phyloP scores from a whole-genome alignment of 768 basidiomycete genomes.

The Boletales sp. region DNA sequence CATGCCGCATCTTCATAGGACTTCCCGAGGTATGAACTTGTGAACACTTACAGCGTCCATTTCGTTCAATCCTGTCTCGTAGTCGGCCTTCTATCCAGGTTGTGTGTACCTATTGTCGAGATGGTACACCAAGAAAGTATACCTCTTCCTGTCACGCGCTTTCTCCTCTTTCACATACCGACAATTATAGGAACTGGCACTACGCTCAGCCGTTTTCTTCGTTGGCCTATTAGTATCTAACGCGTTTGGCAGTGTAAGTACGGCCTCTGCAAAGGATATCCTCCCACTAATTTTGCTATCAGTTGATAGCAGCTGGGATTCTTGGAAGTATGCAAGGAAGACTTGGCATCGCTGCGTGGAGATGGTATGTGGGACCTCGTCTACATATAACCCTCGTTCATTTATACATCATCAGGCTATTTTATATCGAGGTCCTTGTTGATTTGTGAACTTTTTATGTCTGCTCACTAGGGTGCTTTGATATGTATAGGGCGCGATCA shows the following conservation, averaged over 20 bases:
- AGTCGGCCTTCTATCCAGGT: constrained; percentile 68
- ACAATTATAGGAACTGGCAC: constrained; percentile 51
- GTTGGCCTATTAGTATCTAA: constrained; percentile 57
- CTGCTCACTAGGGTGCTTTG: no score
- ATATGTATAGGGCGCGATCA: constrained; percentile 40
- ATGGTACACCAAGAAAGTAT: constrained; percentile 23
- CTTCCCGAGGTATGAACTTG: constrained; percentile 42
- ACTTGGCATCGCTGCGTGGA: constrained; percentile 65
- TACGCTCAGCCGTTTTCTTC: constrained; percentile 59
- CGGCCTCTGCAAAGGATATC: no score
- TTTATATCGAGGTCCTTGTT: constrained; percentile 54
- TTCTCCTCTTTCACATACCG: not conserved
- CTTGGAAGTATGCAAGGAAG: constrained; percentile 67
- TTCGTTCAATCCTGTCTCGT: not conserved
- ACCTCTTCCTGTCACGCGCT: not conserved
- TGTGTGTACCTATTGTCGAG: constrained; percentile 35
- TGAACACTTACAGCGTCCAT: not conserved
- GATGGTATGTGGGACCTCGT: constrained; percentile 43
- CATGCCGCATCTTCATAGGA: constrained; percentile 59
- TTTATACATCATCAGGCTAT: constrained; percentile 46
- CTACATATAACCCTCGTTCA: not conserved
- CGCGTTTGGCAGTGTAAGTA: constrained; percentile 60
- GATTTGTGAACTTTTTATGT: no score
- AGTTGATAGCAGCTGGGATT: constrained; percentile 74
- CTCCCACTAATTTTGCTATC: not conserved